phyloP scores from a whole-genome alignment of 2,329 filamentous ascomycete genomes.

The Pseudofabraea citricarpa region DNA sequence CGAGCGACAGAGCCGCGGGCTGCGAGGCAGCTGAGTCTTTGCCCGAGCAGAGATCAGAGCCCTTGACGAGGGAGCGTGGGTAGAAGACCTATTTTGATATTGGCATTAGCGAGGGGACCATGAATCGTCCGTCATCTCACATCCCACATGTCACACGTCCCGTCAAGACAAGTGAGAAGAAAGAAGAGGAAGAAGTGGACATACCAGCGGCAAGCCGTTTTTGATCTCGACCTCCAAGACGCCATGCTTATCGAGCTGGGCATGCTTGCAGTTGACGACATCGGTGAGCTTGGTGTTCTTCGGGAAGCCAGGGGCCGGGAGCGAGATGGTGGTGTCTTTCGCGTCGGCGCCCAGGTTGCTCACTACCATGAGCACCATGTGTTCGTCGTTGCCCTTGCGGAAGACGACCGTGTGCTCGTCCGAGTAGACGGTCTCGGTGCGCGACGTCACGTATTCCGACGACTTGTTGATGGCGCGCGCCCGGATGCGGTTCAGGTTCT shows the following conservation, averaged over 20 bases:
- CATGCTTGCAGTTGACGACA: background rate
- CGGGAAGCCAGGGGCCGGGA: background rate
- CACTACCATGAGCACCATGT: slow-evolving; percentile 25
- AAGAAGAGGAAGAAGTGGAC: too few species aligned
- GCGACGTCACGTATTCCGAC: slow-evolving; percentile 8
- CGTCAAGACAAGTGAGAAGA: too few species aligned
- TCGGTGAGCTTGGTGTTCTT: background rate
- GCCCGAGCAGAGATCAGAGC: background rate
- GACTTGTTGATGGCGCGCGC: slow-evolving; percentile 9
- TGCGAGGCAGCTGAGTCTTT: background rate
- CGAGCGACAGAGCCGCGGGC: background rate
- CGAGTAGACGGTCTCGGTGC: slow-evolving; percentile 7
- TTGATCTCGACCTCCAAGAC: background rate
- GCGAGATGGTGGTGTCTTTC: background rate
- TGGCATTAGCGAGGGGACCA: too few species aligned
- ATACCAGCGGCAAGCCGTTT: background rate
- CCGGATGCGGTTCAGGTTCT: slow-evolving; percentile 12
- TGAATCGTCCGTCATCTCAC: background rate
- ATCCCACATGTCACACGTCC: background rate
- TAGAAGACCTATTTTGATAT: background rate
- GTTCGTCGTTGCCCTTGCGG: slow-evolving; percentile 9
- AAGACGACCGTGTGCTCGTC: slow-evolving; percentile 12
- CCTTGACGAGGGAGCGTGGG: background rate
- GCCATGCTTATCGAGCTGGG: background rate
- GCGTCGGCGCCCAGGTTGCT: slow-evolving; percentile 31